Conservation (phyloP, 179 eudicot species). For the Sideroxylon spinosum region DNA sequence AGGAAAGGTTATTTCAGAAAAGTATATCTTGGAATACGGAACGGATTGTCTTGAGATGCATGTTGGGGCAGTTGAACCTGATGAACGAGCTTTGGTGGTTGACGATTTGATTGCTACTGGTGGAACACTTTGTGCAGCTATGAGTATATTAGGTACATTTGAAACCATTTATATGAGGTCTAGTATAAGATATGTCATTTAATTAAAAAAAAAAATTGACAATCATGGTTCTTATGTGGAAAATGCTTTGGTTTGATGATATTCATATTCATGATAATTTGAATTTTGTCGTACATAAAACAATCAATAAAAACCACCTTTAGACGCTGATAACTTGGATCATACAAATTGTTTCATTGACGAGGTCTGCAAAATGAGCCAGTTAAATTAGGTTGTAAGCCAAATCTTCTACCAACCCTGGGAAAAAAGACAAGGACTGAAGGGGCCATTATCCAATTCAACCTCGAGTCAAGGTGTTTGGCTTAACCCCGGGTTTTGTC, state of each 20-base stretch:
- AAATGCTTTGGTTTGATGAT: neutral
- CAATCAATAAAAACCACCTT: neutral
- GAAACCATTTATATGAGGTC: neutral
- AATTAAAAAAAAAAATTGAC: no score
- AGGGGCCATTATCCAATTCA: neutral
- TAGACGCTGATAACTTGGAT: neutral
- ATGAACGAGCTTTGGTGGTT: constrained; percentile 76
- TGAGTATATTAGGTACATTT: constrained; percentile 59
- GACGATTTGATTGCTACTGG: constrained; percentile 95
- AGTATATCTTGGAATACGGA: constrained; percentile 79
- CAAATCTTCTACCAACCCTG: neutral
- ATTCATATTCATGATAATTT: no score
- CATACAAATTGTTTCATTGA: neutral
- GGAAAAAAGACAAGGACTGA: neutral
- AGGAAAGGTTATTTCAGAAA: constrained; percentile 62
- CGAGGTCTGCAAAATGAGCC: neutral
- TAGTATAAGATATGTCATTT: neutral
- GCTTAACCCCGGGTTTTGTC: neutral
- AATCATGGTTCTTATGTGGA: neutral
- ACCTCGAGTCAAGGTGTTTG: neutral
- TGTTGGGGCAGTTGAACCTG: constrained; percentile 73
- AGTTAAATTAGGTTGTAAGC: neutral
- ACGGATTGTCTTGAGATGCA: constrained; percentile 88
- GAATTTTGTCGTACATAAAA: neutral
- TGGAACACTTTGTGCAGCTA: constrained; percentile 88